A percentile compares a stretch with the other conserved stretches of the same genome.
Conservation (phyloP, 768 basidiomycete genomes). For the Tubosaeta sp. region DNA sequence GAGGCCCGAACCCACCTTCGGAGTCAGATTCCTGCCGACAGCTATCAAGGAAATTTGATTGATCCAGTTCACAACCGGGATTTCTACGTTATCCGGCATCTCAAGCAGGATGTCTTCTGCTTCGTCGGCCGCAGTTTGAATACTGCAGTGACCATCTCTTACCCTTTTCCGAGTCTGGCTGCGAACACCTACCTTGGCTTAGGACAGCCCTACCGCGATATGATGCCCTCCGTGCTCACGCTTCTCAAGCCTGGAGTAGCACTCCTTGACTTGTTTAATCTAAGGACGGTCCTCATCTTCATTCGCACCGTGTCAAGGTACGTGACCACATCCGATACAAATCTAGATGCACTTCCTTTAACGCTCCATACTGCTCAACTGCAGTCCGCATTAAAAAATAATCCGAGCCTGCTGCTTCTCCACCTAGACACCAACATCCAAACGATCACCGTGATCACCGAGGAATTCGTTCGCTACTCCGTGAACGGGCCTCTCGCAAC, state of each 20-base stretch:
- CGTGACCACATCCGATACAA: background rate
- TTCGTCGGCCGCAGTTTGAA: no score
- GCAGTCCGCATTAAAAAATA: constrained; percentile 13
- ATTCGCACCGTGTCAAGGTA: constrained; percentile 12
- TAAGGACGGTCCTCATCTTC: constrained; percentile 1
- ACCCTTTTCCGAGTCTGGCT: no score
- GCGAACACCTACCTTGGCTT: no score
- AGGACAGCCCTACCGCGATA: background rate
- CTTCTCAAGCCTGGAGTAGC: constrained; percentile 18
- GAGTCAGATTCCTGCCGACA: no score
- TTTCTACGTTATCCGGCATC: background rate
- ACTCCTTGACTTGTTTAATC: constrained; percentile 18
- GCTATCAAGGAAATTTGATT: background rate
- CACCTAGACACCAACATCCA: constrained; percentile 12
- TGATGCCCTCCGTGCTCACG: constrained; percentile 8
- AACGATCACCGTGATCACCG: constrained; percentile 14
- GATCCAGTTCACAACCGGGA: no score
- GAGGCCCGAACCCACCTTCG: no score
- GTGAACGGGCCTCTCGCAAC: constrained; percentile 19
- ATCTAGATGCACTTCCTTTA: background rate
- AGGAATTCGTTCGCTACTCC: constrained; percentile 24
- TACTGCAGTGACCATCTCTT: background rate
- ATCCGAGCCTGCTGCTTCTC: constrained; percentile 9
- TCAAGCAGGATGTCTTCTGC: no score
- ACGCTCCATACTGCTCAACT: background rate